These are phyloP conservation scores for Haplosporangium gracile DNA, from an alignment of 192 early-diverging fungal species.

Conservation along the genomic window DNA sequence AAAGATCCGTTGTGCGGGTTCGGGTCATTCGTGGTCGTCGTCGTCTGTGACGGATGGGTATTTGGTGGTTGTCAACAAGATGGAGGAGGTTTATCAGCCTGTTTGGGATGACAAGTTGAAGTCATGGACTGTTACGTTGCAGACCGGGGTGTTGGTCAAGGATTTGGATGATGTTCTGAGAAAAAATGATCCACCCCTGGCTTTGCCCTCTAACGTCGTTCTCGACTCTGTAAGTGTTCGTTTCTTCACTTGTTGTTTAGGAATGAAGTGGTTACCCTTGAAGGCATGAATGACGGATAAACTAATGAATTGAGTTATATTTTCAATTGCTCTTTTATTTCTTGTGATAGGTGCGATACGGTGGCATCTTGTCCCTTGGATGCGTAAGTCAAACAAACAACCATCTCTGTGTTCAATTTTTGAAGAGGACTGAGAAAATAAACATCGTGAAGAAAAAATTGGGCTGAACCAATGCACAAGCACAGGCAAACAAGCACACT, in stretches of 20 bases:
- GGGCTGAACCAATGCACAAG: neutral
- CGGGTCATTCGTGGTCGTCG: slow-evolving; percentile 44
- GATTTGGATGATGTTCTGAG: slow-evolving; percentile 35
- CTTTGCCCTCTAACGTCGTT: slow-evolving; percentile 30
- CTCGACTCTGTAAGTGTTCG: slow-evolving; percentile 16
- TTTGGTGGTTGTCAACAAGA: slow-evolving; percentile 31
- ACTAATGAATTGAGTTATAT: neutral
- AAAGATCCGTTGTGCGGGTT: slow-evolving; percentile 42
- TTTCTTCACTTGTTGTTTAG: neutral
- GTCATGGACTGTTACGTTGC: slow-evolving; percentile 37
- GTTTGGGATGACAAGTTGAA: neutral
- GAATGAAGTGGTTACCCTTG: neutral
- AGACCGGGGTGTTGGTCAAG: slow-evolving; percentile 32
- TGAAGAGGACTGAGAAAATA: too few relatives aligned
- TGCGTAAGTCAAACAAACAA: slow-evolving; percentile 23
- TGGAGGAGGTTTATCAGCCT: slow-evolving; percentile 10
- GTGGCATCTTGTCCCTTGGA: slow-evolving; percentile 26
- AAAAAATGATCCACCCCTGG: slow-evolving; percentile 32
- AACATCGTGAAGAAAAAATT: too few relatives aligned
- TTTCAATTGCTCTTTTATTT: neutral
- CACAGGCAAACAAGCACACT: neutral
- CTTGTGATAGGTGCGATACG: slow-evolving; percentile 17
- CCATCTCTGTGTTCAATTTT: neutral
- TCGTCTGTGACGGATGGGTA: slow-evolving; percentile 12
- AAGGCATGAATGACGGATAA: neutral